A percentile compares a stretch with the other conserved stretches of the same genome.
Evolutionary conservation across 202 grass and related monocot species (phyloP).

Genomic region (Elaeis oleifera): DNA sequence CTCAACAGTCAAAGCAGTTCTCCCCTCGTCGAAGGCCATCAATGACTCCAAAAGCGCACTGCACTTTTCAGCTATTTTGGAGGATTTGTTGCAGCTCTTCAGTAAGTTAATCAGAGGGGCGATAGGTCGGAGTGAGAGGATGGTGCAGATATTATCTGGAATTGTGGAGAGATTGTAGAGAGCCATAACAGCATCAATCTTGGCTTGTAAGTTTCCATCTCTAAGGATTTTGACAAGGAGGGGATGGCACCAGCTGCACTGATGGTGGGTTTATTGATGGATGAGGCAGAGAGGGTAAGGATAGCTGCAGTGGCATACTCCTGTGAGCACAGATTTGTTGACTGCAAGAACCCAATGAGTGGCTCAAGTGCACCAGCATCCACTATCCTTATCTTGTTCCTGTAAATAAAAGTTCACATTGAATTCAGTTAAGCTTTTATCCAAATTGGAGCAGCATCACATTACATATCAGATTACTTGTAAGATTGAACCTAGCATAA

Average conservation of each 20-base stretch:
- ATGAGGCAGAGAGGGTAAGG: slow-evolving; percentile 12
- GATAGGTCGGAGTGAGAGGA: not conserved
- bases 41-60: slow-evolving; percentile 16
- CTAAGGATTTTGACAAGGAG: slow-evolving; percentile 5
- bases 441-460: too few species aligned
- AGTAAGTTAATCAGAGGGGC: slow-evolving; percentile 15
- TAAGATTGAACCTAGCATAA: too few species aligned
- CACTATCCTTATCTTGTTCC: slow-evolving; percentile 23
- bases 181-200: slow-evolving; percentile 10
- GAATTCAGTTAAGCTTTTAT: too few species aligned
- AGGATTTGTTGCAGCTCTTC: slow-evolving; percentile 15
- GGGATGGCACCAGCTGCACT: slow-evolving; percentile 9
- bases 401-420: not conserved
- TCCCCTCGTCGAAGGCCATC: not conserved
- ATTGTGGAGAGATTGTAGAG: slow-evolving; percentile 15
- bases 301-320: slow-evolving; percentile 6
- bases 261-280: slow-evolving; percentile 5
- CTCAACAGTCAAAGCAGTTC: slow-evolving; percentile 10
- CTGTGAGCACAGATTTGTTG: not conserved
- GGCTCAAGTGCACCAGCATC: slow-evolving; percentile 11
- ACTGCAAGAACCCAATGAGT: not conserved
- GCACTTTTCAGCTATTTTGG: slow-evolving; percentile 8
- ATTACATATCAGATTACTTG: too few species aligned
- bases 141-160: not conserved
- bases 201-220: slow-evolving; percentile 8